Conservation (phyloP, 768 basidiomycete species). For the Rhizopogon sp. region DNA sequence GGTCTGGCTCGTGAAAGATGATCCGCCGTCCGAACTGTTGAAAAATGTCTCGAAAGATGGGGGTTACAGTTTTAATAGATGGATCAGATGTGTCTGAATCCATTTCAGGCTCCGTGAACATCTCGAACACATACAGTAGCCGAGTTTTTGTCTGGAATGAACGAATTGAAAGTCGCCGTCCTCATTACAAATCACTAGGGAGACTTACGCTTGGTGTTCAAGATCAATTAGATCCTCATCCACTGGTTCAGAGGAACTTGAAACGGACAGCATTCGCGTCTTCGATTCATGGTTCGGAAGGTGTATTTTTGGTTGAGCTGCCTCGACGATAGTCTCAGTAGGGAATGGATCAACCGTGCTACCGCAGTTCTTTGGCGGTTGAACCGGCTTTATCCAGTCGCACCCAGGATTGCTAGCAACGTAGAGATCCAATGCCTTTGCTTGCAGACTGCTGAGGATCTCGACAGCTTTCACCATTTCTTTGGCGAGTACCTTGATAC, state of each 20-base stretch:
- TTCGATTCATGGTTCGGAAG: not conserved
- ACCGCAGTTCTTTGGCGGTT: not conserved
- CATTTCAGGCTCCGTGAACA: not conserved
- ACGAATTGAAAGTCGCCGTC: not conserved
- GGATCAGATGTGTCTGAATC: not conserved
- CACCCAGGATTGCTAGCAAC: constrained; percentile 1
- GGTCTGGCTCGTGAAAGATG: constrained; percentile 22
- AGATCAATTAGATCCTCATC: constrained; percentile 16
- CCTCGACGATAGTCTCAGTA: not conserved
- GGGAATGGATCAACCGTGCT: not conserved
- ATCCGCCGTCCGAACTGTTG: constrained; percentile 25
- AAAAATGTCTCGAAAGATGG: not conserved
- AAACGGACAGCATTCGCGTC: not conserved
- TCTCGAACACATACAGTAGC: not conserved
- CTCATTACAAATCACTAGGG: not conserved
- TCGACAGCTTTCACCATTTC: constrained; percentile 24
- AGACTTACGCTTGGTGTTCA: constrained; percentile 7
- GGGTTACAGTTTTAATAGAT: not conserved
- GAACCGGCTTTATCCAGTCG: not conserved
- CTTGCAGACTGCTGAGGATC: constrained; percentile 13
- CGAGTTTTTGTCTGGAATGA: constrained; percentile 3
- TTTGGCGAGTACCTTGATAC: constrained; percentile 22
- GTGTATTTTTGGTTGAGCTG: not conserved
- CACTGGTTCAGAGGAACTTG: not conserved
- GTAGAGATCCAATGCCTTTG: constrained; percentile 13